Conservation (phyloP, 1,284 basidiomycete genomes). For the Golubevia pallescens region DNA sequence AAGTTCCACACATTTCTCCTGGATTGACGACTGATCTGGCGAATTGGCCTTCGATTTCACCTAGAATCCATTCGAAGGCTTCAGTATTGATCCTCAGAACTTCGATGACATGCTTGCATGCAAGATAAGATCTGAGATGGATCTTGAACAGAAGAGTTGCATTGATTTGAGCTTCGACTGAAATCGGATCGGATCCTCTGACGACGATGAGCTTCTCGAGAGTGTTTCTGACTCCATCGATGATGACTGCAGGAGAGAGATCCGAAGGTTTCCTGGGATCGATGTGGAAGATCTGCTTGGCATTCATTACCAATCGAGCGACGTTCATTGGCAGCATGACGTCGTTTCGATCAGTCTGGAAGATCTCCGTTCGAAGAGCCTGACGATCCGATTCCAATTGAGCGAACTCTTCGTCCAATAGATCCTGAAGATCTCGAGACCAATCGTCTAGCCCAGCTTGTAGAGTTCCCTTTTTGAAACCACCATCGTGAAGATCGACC, state of each 20-base stretch:
- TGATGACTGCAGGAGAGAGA: constrained; percentile 84
- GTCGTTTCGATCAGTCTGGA: constrained; percentile 74
- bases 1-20: constrained; percentile 98
- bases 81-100: constrained; percentile 66
- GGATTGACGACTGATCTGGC: constrained; percentile 87
- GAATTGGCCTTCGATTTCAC: constrained; percentile 78
- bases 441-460: constrained; percentile 96
- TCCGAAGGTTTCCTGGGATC: constrained; percentile 91
- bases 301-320: constrained; percentile 56
- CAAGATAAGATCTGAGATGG: constrained; percentile 63
- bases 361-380: constrained; percentile 80
- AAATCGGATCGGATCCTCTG: constrained; percentile 74
- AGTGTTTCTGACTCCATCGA: constrained; percentile 72
- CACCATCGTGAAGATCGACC: constrained; percentile 77
- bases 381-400: constrained; percentile 79
- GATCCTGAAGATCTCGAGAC: constrained; percentile 79
- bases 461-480: constrained; percentile 72
- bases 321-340: constrained; percentile 68
- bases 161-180: constrained; percentile 82
- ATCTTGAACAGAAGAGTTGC: constrained; percentile 91
- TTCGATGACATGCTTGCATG: constrained; percentile 60
- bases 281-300: constrained; percentile 90
- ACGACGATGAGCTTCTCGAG: constrained; percentile 71
- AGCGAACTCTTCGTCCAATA: constrained; percentile 85
- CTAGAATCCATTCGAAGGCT: constrained; percentile 96